Conservation (phyloP, 495 filamentous ascomycete species). For the Articulospora tetracladia region DNA sequence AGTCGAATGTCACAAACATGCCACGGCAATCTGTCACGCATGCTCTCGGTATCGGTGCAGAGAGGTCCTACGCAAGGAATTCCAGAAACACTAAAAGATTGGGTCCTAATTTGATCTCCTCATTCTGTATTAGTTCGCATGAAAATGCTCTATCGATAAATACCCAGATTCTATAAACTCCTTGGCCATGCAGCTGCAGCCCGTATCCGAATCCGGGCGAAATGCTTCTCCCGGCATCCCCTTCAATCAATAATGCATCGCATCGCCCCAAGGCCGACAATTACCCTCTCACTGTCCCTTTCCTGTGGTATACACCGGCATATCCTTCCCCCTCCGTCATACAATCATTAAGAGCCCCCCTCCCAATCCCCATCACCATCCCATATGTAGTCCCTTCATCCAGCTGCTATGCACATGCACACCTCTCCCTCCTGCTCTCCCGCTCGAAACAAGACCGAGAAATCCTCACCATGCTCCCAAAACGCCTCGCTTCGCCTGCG, state of each 20-base stretch:
- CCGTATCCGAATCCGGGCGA: conserved; percentile 7
- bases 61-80: too few relatives aligned
- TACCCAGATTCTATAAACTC: conserved; percentile 14
- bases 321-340: neutral
- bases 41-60: too few relatives aligned
- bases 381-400: too few relatives aligned
- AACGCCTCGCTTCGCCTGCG: conserved; percentile 12
- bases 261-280: neutral
- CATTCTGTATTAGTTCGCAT: too few relatives aligned
- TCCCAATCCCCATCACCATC: neutral
- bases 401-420: too few relatives aligned
- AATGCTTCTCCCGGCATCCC: neutral
- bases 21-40: too few relatives aligned
- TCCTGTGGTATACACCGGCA: neutral
- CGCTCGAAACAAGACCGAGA: conserved; percentile 2
- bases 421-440: neutral
- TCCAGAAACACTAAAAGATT: too few relatives aligned
- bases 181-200: conserved; percentile 21
- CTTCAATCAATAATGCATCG: neutral
- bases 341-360: neutral
- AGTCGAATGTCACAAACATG: too few relatives aligned
- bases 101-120: too few relatives aligned
- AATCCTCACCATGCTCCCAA: conserved; percentile 7
- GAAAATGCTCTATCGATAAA: too few relatives aligned
- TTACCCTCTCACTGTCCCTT: conserved; percentile 3